Conservation (phyloP, 208 protist species). For the Kentomonas sorsogonicus region DNA sequence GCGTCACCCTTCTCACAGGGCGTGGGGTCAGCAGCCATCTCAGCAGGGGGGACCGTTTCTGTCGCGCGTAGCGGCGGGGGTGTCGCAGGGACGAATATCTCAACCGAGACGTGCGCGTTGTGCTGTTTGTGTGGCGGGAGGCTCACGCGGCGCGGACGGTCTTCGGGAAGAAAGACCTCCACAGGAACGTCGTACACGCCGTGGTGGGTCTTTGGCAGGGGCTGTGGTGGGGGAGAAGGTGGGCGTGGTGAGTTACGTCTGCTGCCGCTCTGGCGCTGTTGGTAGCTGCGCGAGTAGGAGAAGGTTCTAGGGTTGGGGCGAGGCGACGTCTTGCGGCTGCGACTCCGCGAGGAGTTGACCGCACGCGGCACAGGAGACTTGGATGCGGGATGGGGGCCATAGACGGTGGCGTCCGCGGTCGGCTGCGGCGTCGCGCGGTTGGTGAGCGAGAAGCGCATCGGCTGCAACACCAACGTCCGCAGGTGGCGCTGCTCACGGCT, state of each 20-base stretch:
- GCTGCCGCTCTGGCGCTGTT: conserved; percentile 5
- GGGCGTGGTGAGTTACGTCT: background rate
- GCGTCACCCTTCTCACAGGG: too few species aligned
- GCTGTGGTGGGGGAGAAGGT: background rate
- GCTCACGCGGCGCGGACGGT: too few species aligned
- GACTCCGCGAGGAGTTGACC: conserved; percentile 19
- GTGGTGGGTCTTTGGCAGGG: background rate
- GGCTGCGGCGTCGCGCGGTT: conserved; percentile 17
- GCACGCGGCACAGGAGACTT: conserved; percentile 19
- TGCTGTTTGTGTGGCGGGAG: background rate
- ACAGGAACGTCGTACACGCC: background rate
- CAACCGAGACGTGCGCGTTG: conserved; percentile 12
- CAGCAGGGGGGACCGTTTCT: too few species aligned
- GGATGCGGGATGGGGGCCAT: background rate
- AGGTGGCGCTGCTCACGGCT: conserved; percentile 2
- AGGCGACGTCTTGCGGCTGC: background rate
- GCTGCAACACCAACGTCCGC: conserved; percentile 11
- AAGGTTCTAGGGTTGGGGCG: too few species aligned
- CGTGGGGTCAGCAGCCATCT: too few species aligned
- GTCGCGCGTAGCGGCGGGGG: too few species aligned
- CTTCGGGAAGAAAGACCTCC: background rate
- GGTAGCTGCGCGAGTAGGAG: conserved; percentile 15
- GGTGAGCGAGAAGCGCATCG: conserved; percentile 37
- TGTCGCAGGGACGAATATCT: conserved; percentile 1
- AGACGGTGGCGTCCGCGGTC: background rate